Percentiles rank a stretch among this genome's conserved stretches.
Evolutionary conservation across 2,329 filamentous ascomycete species (phyloP).

Genomic region (Aspergillus quadricinctus): DNA sequence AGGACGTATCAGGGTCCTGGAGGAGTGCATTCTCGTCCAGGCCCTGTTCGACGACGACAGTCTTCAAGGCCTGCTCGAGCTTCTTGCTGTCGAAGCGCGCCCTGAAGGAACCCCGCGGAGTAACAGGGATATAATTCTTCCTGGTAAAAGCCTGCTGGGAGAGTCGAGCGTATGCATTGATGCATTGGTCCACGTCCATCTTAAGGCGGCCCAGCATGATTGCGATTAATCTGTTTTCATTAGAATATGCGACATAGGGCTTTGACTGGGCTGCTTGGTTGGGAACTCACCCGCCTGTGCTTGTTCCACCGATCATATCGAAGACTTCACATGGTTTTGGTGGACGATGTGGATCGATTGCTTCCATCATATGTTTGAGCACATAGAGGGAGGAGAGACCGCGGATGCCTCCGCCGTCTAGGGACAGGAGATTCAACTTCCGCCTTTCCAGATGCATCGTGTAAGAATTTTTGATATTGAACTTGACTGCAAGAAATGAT

Average conservation of each 20-base stretch:
- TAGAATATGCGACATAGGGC: no score
- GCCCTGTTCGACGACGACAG: slow-evolving; percentile 13
- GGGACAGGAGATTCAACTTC: background rate
- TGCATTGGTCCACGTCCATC: slow-evolving; percentile 41
- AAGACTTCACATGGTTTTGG: slow-evolving; percentile 32
- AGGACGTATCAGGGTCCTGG: slow-evolving; percentile 14
- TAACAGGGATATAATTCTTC: slow-evolving; percentile 12
- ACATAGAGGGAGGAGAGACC: slow-evolving; percentile 34
- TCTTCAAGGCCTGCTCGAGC: slow-evolving; percentile 24
- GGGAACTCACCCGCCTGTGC: slow-evolving; percentile 28
- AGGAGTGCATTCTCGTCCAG: slow-evolving; percentile 15
- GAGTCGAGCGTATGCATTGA: slow-evolving; percentile 37
- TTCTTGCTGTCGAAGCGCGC: slow-evolving; percentile 26
- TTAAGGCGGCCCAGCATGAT: slow-evolving; percentile 44
- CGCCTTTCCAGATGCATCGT: background rate
- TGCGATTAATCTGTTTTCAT: slow-evolving; percentile 27
- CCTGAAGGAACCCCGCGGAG: background rate
- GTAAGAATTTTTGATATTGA: background rate
- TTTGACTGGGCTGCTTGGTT: no score
- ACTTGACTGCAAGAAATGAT: background rate
- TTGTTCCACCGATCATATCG: slow-evolving; percentile 38
- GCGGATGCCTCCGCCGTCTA: slow-evolving; percentile 37
- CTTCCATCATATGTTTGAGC: slow-evolving; percentile 28
- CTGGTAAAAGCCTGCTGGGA: slow-evolving; percentile 31
- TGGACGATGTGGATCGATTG: slow-evolving; percentile 13